Base-by-base conservation (phyloP, 257 asterid species). In the Fraxinus anomala region DNA sequence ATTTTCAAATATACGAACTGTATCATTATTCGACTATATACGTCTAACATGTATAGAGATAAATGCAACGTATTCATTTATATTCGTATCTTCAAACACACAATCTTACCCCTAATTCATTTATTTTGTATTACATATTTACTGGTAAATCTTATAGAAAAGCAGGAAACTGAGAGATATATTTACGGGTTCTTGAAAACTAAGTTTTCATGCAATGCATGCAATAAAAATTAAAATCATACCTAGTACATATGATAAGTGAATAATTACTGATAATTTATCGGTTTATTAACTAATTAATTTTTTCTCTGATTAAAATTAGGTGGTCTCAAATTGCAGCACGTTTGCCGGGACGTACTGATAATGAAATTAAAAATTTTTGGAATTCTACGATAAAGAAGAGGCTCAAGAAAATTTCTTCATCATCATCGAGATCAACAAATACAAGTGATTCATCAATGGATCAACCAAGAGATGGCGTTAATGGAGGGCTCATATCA, bases 251-350 rank as follows among this genome's bases (percentile, higher is more conserved):
- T 24, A 23, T 63, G 31, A 24, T 63, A 24, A 10, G 5, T 10
- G 17, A 11, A 10, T 63, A 9, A 24, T 17, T 63, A 61, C 33
- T 23, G 13, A 28, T 28, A 28, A 61, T 61, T 39, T 59, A 21
- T 59, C 28, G 23, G 68, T 21, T 59, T 21, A 7, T 8, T 61
- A 63, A 4, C 2, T 11, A 1, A 33, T 44, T 12, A 1, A 33
- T 0, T 28, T 73, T 42, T 39, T 28, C 2, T 36, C 17, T 70
- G 42, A 68, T 54, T 63, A 16, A 10, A 44, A 16, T 2, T 56
- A 89, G 94, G 71, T 89, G 94, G 94, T 89, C 94, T 21, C 92
- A 88, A 77, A 89, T 89, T 8, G 94, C 94, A 2, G 87, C 92
- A 8, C 86, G 94, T 49, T 73, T 89, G 78, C 94, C 92, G 0